These are phyloP conservation scores for Cardiospermum halicacabum DNA, from an alignment of 345 rosid species.

Conservation along the genomic window DNA sequence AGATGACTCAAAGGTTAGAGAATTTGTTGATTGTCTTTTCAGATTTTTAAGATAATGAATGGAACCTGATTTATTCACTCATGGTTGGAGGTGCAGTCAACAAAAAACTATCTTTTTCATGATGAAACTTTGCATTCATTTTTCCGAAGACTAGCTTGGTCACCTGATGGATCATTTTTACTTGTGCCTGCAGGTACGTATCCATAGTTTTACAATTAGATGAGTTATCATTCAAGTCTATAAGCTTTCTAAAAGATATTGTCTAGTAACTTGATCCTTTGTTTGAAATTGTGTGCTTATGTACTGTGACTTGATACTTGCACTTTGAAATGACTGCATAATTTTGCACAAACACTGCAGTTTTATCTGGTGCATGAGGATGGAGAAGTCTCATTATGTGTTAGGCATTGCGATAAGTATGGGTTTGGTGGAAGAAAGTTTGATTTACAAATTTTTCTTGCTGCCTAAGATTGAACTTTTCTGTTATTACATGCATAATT, in stretches of 20 bases:
- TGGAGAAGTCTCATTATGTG: neutral
- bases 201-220: neutral
- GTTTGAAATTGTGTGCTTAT: neutral
- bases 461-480: neutral
- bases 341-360: neutral
- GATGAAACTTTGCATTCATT: conserved; percentile 95
- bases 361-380: neutral
- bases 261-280: neutral
- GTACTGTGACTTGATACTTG: neutral
- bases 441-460: neutral
- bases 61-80: neutral
- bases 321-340: neutral
- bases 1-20: conserved; percentile 66
- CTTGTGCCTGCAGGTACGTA: conserved; percentile 79
- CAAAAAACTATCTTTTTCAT: conserved; percentile 75
- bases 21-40: conserved; percentile 8
- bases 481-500: neutral
- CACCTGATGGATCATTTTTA: conserved; percentile 96
- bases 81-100: conserved; percentile 37
- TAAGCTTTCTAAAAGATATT: neutral
- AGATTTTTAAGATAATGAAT: conserved; percentile 11
- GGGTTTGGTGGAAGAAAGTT: neutral
- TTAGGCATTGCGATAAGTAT: neutral
- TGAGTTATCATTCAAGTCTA: neutral
- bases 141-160: conserved; percentile 97